Evolutionary conservation across 139 green algal genomes (phyloP).

Genomic region (Diplosphaera chodatii): DNA sequence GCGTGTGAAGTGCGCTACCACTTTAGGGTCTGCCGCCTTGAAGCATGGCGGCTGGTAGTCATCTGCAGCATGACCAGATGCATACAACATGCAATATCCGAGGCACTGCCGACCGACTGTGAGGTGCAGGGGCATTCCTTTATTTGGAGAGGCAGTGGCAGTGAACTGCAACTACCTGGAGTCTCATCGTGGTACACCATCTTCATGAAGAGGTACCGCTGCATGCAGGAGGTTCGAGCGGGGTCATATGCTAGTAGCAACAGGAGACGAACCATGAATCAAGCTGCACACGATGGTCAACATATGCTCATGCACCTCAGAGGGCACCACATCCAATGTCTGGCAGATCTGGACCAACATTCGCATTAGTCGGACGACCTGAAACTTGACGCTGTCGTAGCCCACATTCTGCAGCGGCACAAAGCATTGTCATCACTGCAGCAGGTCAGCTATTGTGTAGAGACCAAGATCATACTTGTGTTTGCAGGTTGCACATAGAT

Average conservation of each 20-base stretch:
- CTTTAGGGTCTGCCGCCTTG: slow-evolving; percentile 22
- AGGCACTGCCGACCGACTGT: too few species aligned
- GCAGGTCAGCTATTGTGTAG: too few species aligned
- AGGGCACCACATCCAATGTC: slow-evolving; percentile 64
- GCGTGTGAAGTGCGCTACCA: slow-evolving; percentile 42
- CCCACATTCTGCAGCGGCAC: slow-evolving; percentile 1
- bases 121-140: too few species aligned
- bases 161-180: too few species aligned
- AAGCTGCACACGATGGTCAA: not conserved
- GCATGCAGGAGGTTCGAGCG: slow-evolving; percentile 3
- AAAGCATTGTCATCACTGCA: too few species aligned
- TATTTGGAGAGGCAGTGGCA: too few species aligned
- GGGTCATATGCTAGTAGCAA: too few species aligned
- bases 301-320: slow-evolving; percentile 28
- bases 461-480: too few species aligned
- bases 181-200: slow-evolving; percentile 67
- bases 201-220: slow-evolving; percentile 79
- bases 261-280: too few species aligned
- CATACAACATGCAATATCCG: too few species aligned
- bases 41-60: slow-evolving; percentile 80
- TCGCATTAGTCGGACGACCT: slow-evolving; percentile 65
- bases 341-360: slow-evolving; percentile 68
- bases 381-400: slow-evolving; percentile 38
- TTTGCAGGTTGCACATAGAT: too few species aligned
- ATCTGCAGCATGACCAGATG: slow-evolving; percentile 20